Conservation (phyloP, 208 protist species). For the Leptomonas seymouri region DNA sequence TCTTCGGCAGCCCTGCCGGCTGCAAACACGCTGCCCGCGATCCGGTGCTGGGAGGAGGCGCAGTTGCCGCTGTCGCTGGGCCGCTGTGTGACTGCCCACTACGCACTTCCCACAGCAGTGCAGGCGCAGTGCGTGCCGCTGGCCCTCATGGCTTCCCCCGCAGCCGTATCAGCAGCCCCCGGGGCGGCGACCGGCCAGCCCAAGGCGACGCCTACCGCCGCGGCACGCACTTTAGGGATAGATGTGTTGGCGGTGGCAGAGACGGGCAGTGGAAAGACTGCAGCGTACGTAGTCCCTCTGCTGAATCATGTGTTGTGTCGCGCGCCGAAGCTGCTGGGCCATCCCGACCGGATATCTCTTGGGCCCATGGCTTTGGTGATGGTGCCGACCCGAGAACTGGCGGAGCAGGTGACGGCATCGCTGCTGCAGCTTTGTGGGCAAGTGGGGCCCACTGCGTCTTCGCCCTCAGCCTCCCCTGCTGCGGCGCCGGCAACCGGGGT, state of each 20-base stretch:
- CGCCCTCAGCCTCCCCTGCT: background rate
- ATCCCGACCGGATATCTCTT: conserved; percentile 57
- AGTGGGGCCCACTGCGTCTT: background rate
- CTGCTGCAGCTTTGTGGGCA: conserved; percentile 26
- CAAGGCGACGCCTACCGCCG: background rate
- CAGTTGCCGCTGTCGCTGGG: conserved; percentile 65
- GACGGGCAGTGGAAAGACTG: conserved; percentile 95
- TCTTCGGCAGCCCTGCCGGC: background rate
- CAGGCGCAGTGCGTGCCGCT: conserved; percentile 84
- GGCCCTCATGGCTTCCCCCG: conserved; percentile 19
- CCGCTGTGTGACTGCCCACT: conserved; percentile 44
- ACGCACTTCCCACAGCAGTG: conserved; percentile 72
- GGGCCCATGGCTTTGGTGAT: conserved; percentile 90
- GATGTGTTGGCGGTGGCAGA: conserved; percentile 91
- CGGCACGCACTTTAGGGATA: conserved; percentile 23
- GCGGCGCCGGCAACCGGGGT: background rate
- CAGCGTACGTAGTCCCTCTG: conserved; percentile 91
- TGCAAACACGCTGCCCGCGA: conserved; percentile 35
- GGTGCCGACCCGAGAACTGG: conserved; percentile 94
- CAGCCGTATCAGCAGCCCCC: background rate
- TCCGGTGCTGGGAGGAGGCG: conserved; percentile 87
- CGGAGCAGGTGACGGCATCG: conserved; percentile 82
- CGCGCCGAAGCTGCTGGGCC: conserved; percentile 53
- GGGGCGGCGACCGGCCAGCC: background rate
- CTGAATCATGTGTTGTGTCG: conserved; percentile 65